A percentile compares a stretch with the other conserved stretches of the same genome.
phyloP scores from a whole-genome alignment of 495 filamentous ascomycete genomes.

The Aspergillus funiculosus region DNA sequence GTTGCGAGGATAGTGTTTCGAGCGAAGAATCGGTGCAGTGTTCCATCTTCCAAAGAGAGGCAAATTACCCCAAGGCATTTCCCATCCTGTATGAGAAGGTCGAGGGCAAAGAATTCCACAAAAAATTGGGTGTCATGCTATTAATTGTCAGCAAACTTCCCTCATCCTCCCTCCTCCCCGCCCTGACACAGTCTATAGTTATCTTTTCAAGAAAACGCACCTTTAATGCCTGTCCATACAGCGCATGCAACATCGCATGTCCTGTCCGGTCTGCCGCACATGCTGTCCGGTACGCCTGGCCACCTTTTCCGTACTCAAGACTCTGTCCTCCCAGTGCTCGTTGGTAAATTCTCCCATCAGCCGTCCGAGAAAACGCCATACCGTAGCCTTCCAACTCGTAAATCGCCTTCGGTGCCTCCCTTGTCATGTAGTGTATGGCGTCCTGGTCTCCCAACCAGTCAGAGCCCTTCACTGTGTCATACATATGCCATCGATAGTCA shows the following conservation, averaged over 20 bases:
- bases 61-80: not conserved
- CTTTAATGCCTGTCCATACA: not conserved
- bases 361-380: conserved; percentile 2
- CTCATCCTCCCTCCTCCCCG: too few species aligned
- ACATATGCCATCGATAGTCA: conserved; percentile 4
- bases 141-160: not conserved
- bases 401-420: conserved; percentile 1
- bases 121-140: not conserved
- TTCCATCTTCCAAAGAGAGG: not conserved
- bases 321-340: not conserved
- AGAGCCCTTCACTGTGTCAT: conserved; percentile 1
- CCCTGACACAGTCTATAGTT: too few species aligned
- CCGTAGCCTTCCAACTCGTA: conserved; percentile 2
- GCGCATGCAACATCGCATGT: conserved; percentile 1
- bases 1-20: not conserved
- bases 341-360: not conserved
- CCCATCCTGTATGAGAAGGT: not conserved
- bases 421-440: conserved; percentile 3
- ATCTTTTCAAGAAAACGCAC: not conserved
- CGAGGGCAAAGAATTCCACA: not conserved
- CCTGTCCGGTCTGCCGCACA: not conserved
- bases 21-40: not conserved
- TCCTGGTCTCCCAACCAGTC: conserved; percentile 4
- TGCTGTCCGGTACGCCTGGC: not conserved
- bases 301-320: not conserved